Percentiles rank a stretch among this genome's conserved stretches.
phyloP scores from a whole-genome alignment of 306 rosid species.

The Gillenia trifoliata region DNA sequence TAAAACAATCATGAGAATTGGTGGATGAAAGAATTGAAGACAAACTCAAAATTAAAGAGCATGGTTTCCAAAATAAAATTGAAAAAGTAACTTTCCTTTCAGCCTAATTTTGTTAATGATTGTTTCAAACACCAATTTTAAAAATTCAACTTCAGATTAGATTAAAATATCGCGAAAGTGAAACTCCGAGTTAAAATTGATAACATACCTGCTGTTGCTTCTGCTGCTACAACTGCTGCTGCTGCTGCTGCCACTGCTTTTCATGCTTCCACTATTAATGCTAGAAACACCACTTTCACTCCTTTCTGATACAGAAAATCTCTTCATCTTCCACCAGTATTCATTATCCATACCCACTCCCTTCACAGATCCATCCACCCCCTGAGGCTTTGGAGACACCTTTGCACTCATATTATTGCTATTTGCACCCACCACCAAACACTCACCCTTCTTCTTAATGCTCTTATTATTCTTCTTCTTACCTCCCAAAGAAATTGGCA shows the following conservation, averaged over 20 bases:
- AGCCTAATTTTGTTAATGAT: not conserved
- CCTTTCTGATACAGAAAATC: conserved; percentile 25
- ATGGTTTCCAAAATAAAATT: not conserved
- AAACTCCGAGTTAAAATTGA: not conserved
- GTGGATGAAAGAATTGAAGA: not conserved
- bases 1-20: not conserved
- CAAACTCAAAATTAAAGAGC: not conserved
- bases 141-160: too few species aligned
- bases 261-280: conserved; percentile 46
- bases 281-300: conserved; percentile 56
- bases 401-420: conserved; percentile 26
- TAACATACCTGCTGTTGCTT: conserved; percentile 43
- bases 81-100: not conserved
- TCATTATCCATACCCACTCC: conserved; percentile 42
- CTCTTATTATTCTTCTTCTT: conserved; percentile 1
- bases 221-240: conserved; percentile 40
- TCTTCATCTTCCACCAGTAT: conserved; percentile 79
- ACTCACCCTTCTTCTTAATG: conserved; percentile 36
- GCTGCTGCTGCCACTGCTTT: conserved; percentile 57
- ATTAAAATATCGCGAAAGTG: not conserved
- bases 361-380: conserved; percentile 31
- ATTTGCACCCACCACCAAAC: not conserved
- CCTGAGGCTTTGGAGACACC: conserved; percentile 55
- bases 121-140: not conserved
- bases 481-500: conserved; percentile 54